These are phyloP conservation scores for Bonnemaisonia californica DNA, from an alignment of 31 red algal species.

Conservation along the genomic window DNA sequence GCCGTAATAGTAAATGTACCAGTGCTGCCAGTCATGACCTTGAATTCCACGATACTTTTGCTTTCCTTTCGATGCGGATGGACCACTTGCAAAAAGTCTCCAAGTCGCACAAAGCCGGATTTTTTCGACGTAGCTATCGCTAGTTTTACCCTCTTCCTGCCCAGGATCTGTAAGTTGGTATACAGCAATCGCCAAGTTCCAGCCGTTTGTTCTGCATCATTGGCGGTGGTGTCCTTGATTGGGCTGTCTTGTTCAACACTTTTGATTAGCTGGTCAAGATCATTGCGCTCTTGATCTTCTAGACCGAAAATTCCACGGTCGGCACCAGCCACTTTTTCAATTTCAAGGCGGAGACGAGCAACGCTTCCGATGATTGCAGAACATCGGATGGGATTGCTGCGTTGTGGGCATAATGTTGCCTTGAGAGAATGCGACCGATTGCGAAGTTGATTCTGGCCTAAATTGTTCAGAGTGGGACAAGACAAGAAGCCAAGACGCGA, in stretches of 20 bases:
- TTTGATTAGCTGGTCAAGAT: slow-evolving; percentile 33
- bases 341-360: slow-evolving; percentile 32
- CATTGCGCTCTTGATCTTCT: slow-evolving; percentile 40
- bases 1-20: slow-evolving; percentile 82
- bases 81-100: slow-evolving; percentile 81
- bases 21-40: slow-evolving; percentile 44
- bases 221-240: slow-evolving; percentile 20
- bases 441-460: too few species aligned
- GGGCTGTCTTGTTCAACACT: slow-evolving; percentile 49
- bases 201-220: slow-evolving; percentile 34
- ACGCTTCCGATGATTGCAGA: background rate
- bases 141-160: slow-evolving; percentile 62
- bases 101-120: slow-evolving; percentile 81
- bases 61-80: slow-evolving; percentile 46
- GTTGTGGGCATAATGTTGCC: background rate
- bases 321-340: slow-evolving; percentile 49
- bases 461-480: too few species aligned
- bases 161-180: slow-evolving; percentile 85
- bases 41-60: slow-evolving; percentile 74
- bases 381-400: slow-evolving; percentile 1
- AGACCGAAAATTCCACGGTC: slow-evolving; percentile 86
- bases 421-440: too few species aligned
- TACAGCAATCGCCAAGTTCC: slow-evolving; percentile 87
- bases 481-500: too few species aligned
- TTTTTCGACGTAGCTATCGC: slow-evolving; percentile 64